Conservation (phyloP, 148 eudicot genomes). For the Hydrangea macrophylla region DNA sequence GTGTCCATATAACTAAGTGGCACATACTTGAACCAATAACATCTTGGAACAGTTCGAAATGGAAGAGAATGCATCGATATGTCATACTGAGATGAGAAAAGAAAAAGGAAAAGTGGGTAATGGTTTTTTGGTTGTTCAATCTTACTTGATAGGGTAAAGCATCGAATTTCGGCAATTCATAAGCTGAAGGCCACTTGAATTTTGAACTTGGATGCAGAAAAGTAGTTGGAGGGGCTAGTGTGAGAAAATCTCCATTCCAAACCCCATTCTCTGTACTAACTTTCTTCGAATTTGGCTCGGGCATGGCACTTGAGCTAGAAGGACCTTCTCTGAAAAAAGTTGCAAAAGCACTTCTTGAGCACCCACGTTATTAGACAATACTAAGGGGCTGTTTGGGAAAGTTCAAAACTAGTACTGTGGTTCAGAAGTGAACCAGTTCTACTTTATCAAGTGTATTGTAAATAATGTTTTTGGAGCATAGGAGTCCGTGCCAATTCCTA, state of each 20-base stretch:
- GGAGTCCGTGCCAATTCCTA: too few relatives aligned
- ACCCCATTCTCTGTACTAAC: conserved; percentile 12
- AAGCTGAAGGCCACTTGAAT: conserved; percentile 17
- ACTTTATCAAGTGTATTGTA: too few relatives aligned
- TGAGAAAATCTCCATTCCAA: conserved; percentile 32
- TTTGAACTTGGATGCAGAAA: conserved; percentile 21
- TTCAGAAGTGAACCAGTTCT: too few relatives aligned
- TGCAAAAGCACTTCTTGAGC: neutral
- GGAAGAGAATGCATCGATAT: neutral
- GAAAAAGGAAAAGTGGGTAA: neutral
- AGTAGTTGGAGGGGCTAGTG: conserved; percentile 31
- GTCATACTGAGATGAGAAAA: neutral
- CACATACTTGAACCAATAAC: too few relatives aligned
- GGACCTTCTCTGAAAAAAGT: conserved; percentile 30
- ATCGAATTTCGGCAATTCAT: conserved; percentile 18
- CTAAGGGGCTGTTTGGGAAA: neutral
- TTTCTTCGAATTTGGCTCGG: conserved; percentile 16
- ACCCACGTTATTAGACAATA: neutral
- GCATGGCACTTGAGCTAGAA: conserved; percentile 15
- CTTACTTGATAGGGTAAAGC: conserved; percentile 31
- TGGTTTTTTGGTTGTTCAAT: neutral
- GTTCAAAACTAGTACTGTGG: neutral
- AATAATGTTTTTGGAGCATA: too few relatives aligned
- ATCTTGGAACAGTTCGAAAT: too few relatives aligned
- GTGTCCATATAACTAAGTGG: too few relatives aligned